These are phyloP conservation scores for Diversispora epigaea DNA, from an alignment of 192 early-diverging fungal genomes.

Conservation along the genomic window DNA sequence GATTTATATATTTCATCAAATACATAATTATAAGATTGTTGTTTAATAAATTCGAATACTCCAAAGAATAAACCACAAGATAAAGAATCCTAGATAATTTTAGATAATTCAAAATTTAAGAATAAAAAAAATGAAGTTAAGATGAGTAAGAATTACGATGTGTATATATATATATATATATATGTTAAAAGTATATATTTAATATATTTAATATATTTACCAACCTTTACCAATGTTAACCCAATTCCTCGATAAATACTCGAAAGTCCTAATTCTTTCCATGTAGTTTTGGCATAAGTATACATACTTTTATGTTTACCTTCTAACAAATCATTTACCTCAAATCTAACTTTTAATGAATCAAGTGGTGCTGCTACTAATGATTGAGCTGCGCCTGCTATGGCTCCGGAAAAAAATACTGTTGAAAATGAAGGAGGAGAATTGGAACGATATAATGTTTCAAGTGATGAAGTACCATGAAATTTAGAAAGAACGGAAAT, in stretches of 20 bases:
- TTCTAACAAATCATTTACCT: slow-evolving; percentile 70
- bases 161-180: neutral
- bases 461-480: slow-evolving; percentile 46
- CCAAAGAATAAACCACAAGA: slow-evolving; percentile 78
- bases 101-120: no score
- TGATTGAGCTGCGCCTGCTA: slow-evolving; percentile 74
- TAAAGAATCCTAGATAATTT: slow-evolving; percentile 53
- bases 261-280: slow-evolving; percentile 53
- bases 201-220: neutral
- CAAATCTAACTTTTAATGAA: slow-evolving; percentile 71
- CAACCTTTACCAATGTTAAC: slow-evolving; percentile 51
- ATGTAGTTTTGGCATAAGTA: slow-evolving; percentile 59
- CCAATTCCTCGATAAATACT: slow-evolving; percentile 59
- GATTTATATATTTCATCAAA: slow-evolving; percentile 49
- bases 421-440: slow-evolving; percentile 53
- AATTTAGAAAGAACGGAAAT: slow-evolving; percentile 56
- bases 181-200: neutral
- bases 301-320: slow-evolving; percentile 72
- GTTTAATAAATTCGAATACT: slow-evolving; percentile 73
- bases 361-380: slow-evolving; percentile 72
- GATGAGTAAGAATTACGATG: no score
- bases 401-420: slow-evolving; percentile 57
- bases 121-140: no score
- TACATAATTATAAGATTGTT: slow-evolving; percentile 66
- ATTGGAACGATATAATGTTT: slow-evolving; percentile 38